Evolutionary conservation across 1,284 basidiomycete genomes (phyloP), one percentile per base, ranked within the genome.

Genomic region (Sanguinoderma infundibulare): DNA sequence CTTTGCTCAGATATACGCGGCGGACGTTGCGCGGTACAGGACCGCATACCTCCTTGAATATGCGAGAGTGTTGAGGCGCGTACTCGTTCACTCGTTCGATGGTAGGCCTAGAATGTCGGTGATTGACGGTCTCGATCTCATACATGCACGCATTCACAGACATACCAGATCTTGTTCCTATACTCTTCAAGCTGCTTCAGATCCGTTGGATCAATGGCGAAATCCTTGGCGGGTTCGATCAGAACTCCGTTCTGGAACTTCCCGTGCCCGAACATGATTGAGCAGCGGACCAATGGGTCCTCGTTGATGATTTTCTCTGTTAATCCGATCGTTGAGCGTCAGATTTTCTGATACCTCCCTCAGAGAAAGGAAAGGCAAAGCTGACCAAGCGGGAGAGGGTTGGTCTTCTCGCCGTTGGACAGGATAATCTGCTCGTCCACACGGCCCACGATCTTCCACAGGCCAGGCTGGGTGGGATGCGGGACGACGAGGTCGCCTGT

Each of bases 191-290:
- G 60, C 44, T 68, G 67, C 7, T 67, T 64, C 20, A 58, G 14
- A 47, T 79, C 74, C 8, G 17, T 55, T 4, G 74, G 73, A 65
- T 79, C 74, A 61, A 79, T 72, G 2, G 59, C 52, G 32, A 68
- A 69, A 17, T 64, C 66, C 5, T 71, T 62, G 8, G 52, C 66
- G 0, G 80, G 79, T 35, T 82, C 76, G 14, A 84, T 65, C 12
- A 83, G 62, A 15, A 83, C 72, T 1, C 81, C 81, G 14, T 73
- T 74, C 53, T 80, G 78, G 64, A 79, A 77, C n/a, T 74, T 69
- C 6, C 78, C 78, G 1, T 78, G 67, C 1, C 81, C 81, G 61
- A 83, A 74, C 70, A 79, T 73, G 20, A 77, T 59, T 7, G 70
- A 69, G 52, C 66, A 49, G 24, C 67, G 61, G n/a, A 83, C 68